Evolutionary conservation across 768 basidiomycete species (phyloP).

Genomic region (Boletus tomentosulus): DNA sequence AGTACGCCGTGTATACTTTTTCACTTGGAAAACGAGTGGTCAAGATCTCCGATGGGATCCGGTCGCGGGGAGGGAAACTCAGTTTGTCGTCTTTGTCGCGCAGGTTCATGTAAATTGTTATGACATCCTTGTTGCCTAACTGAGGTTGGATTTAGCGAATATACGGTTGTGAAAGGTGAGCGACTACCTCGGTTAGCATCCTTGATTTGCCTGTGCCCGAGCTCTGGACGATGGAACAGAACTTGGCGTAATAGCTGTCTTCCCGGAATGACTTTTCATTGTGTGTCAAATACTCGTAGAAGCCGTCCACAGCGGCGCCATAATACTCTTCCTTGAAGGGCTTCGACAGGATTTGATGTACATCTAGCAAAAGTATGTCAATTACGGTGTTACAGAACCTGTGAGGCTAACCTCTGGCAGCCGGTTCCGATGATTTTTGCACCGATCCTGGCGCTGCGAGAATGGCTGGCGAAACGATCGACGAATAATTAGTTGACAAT

Average conservation of each 20-base stretch:
- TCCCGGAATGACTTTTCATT: not conserved
- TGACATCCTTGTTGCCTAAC: not conserved
- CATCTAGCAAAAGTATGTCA: not conserved
- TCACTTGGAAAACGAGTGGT: not conserved
- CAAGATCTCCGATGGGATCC: not conserved
- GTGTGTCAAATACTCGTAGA: slow-evolving; percentile 6
- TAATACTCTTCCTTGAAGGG: not conserved
- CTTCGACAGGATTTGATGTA: not conserved
- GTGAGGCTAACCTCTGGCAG: not conserved
- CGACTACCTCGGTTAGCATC: slow-evolving; percentile 7
- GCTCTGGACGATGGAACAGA: slow-evolving; percentile 1
- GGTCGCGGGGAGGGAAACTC: not conserved
- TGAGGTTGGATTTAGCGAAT: not conserved
- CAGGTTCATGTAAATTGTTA: not conserved
- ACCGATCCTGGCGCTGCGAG: not conserved
- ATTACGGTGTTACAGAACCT: not conserved
- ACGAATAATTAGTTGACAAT: not conserved
- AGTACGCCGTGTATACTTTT: not conserved
- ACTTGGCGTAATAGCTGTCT: too few species aligned
- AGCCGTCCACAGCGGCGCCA: not conserved
- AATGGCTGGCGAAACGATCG: not conserved
- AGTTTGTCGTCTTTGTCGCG: too few species aligned
- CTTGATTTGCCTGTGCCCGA: slow-evolving; percentile 14
- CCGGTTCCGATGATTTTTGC: not conserved
- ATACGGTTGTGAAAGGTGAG: not conserved